A percentile compares a stretch with the other conserved stretches of the same genome.
phyloP scores from a whole-genome alignment of 2,329 filamentous ascomycete species.

The Ceratocystis cacaofunesta region DNA sequence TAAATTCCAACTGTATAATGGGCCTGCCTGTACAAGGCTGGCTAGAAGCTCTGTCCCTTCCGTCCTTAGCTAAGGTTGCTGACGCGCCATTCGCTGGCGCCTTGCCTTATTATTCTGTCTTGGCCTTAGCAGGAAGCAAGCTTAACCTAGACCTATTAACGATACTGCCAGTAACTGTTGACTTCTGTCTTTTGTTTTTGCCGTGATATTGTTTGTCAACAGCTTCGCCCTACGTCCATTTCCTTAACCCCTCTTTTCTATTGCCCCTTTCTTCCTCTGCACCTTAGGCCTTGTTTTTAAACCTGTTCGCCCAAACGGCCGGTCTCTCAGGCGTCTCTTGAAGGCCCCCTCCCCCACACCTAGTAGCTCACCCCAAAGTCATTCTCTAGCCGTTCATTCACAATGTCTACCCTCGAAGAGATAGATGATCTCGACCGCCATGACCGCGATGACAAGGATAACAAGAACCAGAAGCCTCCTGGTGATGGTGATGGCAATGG shows the following conservation, averaged over 20 bases:
- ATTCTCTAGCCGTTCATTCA: conserved; percentile 21
- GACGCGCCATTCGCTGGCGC: conserved; percentile 10
- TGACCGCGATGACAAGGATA: conserved; percentile 44
- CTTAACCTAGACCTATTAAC: neutral
- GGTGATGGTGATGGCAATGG: conserved; percentile 26
- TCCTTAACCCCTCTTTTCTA: neutral
- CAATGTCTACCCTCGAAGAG: conserved; percentile 82
- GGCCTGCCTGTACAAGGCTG: neutral
- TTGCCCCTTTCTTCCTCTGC: neutral
- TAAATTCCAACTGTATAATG: neutral
- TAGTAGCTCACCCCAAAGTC: conserved; percentile 5
- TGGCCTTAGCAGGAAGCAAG: neutral
- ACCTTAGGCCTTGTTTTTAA: neutral
- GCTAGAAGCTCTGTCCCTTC: neutral
- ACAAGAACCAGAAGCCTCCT: conserved; percentile 24
- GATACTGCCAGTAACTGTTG: no score
- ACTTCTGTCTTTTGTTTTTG: neutral
- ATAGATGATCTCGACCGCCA: conserved; percentile 77
- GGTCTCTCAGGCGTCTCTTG: neutral
- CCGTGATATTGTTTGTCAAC: no score
- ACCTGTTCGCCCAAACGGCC: neutral
- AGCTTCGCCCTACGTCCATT: neutral
- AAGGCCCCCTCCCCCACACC: neutral
- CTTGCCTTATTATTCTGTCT: neutral
- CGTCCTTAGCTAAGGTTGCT: neutral